A percentile compares a stretch with the other conserved stretches of the same genome.
These are phyloP conservation scores for Talaromyces amestolkiae DNA, from an alignment of 2,329 filamentous ascomycete genomes.

Conservation along the genomic window DNA sequence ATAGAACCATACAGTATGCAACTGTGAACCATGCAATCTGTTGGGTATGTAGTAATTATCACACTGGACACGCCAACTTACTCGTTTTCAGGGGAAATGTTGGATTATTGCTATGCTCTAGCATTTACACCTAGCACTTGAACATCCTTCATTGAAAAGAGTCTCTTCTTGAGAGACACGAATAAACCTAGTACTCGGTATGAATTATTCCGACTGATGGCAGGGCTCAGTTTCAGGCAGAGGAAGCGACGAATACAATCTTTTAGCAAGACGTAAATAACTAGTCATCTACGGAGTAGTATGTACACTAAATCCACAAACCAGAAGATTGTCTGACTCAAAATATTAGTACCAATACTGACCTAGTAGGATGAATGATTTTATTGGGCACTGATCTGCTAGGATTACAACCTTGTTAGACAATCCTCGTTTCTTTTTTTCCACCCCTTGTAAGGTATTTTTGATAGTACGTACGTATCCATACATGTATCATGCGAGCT, in stretches of 20 bases:
- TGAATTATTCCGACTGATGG: not conserved
- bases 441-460: slow-evolving; percentile 5
- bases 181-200: not conserved
- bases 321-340: no score
- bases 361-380: not conserved
- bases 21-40: not conserved
- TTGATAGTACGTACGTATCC: not conserved
- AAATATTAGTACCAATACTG: not conserved
- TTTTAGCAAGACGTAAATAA: not conserved
- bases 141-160: not conserved
- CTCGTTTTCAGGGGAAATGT: not conserved
- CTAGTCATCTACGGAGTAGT: not conserved
- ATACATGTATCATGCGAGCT: not conserved
- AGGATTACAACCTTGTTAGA: slow-evolving; percentile 3
- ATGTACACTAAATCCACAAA: not conserved
- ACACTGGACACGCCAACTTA: not conserved
- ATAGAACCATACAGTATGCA: not conserved
- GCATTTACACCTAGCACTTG: not conserved
- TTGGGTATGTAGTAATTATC: not conserved
- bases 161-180: not conserved
- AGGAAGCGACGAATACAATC: not conserved
- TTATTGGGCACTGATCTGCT: not conserved
- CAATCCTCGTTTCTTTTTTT: not conserved
- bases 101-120: not conserved
- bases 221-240: not conserved